Evolutionary conservation across 305 asterid species (phyloP), one percentile per base, ranked within the genome.

Genomic region (Fraxinus platypoda): DNA sequence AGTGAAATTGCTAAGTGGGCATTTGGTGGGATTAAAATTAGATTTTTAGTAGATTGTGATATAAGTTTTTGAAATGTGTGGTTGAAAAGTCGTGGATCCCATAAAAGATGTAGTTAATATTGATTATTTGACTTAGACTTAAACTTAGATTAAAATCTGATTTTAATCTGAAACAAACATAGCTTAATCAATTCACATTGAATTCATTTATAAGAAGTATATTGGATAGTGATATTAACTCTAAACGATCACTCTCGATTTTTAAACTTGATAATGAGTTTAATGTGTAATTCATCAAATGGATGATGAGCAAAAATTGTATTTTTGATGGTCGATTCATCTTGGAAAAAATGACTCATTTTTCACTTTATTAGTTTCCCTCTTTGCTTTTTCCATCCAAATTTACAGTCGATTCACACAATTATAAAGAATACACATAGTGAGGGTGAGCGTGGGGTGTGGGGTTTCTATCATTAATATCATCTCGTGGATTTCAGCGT

Each of bases 401-500:
- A 52, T 17, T 52, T 52, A 17, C 23, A 49, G 62, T 1, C 5
- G 62, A 52, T n/a, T 52, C 62, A 17, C 62, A 52, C 70, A 59
- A 59, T 59, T 59, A 59, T 21, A 57, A 57, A 57, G 70, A 7
- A 30, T 43, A 43, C 46, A 66, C 81, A 86, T 77, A 84, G 83
- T 86, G 90, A 86, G 81, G 81, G 87, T 80, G 91, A 85, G 89
- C 87, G 87, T 87, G 87, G 89, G 66, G 83, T 74, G 89, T 88
- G 87, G 83, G 87, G 84, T 84, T 83, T 85, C 84, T 74, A 71
- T 82, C 87, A 91, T 88, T 93, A 82, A 93, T 90, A 89, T 78
- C 80, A 79, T 88, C 95, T 93, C 97, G 89, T 95, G 97, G 95
- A 87, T 86, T 95, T 95, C 96, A 94, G 97, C 90, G 95, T 92